phyloP scores from a whole-genome alignment of 2,329 filamentous ascomycete species.

The Calonectria pauciramosa region DNA sequence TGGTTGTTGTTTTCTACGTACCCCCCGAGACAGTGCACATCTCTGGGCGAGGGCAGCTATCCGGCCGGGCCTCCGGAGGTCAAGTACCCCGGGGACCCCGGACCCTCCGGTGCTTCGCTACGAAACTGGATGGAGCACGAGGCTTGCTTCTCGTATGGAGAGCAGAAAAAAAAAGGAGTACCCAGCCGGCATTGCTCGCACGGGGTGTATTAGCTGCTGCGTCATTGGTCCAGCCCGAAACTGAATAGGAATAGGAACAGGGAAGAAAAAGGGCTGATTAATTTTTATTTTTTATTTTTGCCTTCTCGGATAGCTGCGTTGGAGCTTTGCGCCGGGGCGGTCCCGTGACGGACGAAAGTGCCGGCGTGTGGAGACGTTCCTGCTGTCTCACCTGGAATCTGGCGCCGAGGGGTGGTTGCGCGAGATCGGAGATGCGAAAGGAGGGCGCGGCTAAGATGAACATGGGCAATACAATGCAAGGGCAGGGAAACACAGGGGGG shows the following conservation, averaged over 20 bases:
- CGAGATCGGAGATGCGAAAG: constrained; percentile 20
- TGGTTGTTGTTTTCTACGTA: neutral
- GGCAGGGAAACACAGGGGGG: too few species aligned
- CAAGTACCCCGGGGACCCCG: constrained; percentile 28
- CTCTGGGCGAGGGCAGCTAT: neutral
- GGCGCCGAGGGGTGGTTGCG: neutral
- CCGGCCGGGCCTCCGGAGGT: constrained; percentile 29
- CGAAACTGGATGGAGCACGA: neutral
- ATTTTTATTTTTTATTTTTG: neutral
- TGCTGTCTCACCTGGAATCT: neutral
- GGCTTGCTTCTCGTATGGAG: neutral
- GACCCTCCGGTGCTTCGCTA: constrained; percentile 6
- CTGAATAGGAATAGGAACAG: neutral
- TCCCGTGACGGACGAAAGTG: constrained; percentile 13
- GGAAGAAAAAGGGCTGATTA: neutral
- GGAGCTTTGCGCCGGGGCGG: neutral
- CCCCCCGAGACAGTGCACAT: neutral
- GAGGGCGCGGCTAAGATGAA: neutral
- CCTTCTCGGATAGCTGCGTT: neutral
- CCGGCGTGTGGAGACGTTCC: constrained; percentile 16
- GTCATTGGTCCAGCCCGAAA: neutral
- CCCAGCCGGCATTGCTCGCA: neutral
- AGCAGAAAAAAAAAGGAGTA: neutral
- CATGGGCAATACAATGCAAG: neutral
- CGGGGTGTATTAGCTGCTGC: neutral